Evolutionary conservation across 768 basidiomycete genomes (phyloP), one percentile per base, ranked within the genome.

Genomic region (Tephrocybe sp.): DNA sequence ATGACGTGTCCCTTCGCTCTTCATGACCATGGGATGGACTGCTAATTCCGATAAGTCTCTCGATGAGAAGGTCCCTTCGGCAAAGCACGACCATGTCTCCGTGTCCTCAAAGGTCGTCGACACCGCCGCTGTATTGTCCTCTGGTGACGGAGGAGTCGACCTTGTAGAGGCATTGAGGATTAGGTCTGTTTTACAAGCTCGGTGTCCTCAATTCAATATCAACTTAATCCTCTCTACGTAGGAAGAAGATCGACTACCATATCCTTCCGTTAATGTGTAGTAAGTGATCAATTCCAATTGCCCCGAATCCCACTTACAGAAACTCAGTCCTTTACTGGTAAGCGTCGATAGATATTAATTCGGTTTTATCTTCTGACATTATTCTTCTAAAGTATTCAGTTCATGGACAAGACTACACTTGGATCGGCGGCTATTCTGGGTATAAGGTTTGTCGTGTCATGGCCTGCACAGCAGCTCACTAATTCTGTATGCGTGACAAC

Each of bases 321-420:
- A n/a, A n/a, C n/a, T n/a, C n/a, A 83, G 84, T 70, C 21, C 73
- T 84, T 28, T 85, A 83, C 55, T 82, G 74, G 80, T 83, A 57
- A 30, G 69, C 11, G 18, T 7, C n/a, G n/a, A n/a, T n/a, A n/a
- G n/a, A n/a, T n/a, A n/a, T n/a, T n/a, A n/a, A n/a, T n/a, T n/a
- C n/a, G n/a, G n/a, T n/a, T n/a, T n/a, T n/a, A n/a, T n/a, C n/a
- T n/a, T n/a, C n/a, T n/a, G n/a, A n/a, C n/a, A n/a, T n/a, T n/a
- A n/a, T n/a, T n/a, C 35, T 12, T 49, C 55, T 50, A n/a, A n/a
- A 83, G 86, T 78, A 75, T 89, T n/a, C 86, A 88, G 60, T 87
- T 83, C 52, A 87, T 87, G 83, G 87, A 88, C 54, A 87, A 87
- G 66, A 83, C 81, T 0, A 89, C 86, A 0, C 69, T 88, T 3